Base-by-base conservation (phyloP, 352 stramenopile genomes). In the Nannochloropsis limnetica region DNA sequence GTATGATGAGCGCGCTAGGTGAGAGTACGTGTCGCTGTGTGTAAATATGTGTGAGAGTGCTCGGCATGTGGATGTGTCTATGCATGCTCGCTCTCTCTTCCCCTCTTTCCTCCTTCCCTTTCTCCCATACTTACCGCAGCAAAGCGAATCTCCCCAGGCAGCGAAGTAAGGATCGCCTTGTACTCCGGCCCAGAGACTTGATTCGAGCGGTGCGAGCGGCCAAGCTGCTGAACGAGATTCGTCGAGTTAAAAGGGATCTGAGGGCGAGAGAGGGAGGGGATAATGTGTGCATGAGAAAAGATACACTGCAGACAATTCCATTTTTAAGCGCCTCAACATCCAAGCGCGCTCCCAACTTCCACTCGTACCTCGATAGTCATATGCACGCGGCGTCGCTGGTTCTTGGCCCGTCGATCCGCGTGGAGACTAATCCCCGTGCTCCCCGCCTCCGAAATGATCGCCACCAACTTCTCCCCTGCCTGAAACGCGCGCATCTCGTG, bases 391-490 rank as follows among this genome's bases (percentile, higher is more conserved):
- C 90, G 80, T 23, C 86, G 86, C 17, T 91, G 84, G 79, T 89
- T 89, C 44, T 81, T 80, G 11, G 88, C 81, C 29, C 82, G 67
- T 54, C 68, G 37, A 14, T 87, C 85, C 0, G 91, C 87, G 80
- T 95, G 91, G 20, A 95, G 84, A 67, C 85, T 90, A 79, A 95
- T 91, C 29, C 91, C 91, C 0, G 91, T 93, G 54, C 82, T 89
- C 4, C 91, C 91, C 2, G 91, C 91, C 84, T 95, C 91, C 25
- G 85, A 90, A 44, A 95, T 93, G 81, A 95, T 94, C 0, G 91
- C 91, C 80, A 94, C 87, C 3, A 81, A 80, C 83, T 95, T 95
- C 31, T 88, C 87, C 0, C 90, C 91, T 44, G 88, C 82, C 89
- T 90, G 89, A 68, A 94, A 94, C 43, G 86, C 80, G 67, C 86